These are phyloP conservation scores for Phytophthora brassicae DNA, from an alignment of 352 stramenopile genomes.

Conservation along the genomic window DNA sequence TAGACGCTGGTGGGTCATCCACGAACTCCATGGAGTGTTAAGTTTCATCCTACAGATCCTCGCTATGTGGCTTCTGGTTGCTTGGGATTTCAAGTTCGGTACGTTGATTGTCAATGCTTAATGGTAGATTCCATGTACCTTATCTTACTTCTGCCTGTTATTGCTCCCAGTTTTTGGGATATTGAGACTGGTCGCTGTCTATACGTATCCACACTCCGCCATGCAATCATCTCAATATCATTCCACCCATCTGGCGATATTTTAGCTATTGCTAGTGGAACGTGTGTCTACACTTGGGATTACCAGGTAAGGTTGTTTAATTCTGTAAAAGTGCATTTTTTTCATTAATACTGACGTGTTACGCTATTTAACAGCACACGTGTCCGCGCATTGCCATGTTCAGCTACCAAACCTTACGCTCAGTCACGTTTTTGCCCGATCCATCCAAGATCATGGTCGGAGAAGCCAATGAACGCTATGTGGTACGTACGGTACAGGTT, in stretches of 20 bases:
- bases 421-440: constrained; percentile 92
- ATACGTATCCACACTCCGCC: constrained; percentile 92
- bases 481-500: constrained; percentile 65
- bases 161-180: constrained; percentile 73
- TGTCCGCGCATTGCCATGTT: constrained; percentile 87
- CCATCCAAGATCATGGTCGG: constrained; percentile 93
- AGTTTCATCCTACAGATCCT: constrained; percentile 95
- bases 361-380: constrained; percentile 49
- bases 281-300: constrained; percentile 95
- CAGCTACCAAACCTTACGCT: constrained; percentile 90
- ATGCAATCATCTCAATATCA: constrained; percentile 96
- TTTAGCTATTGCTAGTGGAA: constrained; percentile 94
- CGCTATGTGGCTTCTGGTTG: constrained; percentile 96
- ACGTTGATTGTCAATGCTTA: background rate
- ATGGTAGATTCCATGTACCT: background rate
- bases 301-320: constrained; percentile 74
- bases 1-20: constrained; percentile 85
- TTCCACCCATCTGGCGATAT: constrained; percentile 95
- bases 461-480: constrained; percentile 91
- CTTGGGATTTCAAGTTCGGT: constrained; percentile 94
- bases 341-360: background rate
- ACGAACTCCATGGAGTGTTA: constrained; percentile 96
- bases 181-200: constrained; percentile 90
- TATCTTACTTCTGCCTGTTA: background rate
- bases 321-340: background rate